Evolutionary conservation across 73 alveolate genomes (phyloP).

Genomic region (Symbiodinium natans): DNA sequence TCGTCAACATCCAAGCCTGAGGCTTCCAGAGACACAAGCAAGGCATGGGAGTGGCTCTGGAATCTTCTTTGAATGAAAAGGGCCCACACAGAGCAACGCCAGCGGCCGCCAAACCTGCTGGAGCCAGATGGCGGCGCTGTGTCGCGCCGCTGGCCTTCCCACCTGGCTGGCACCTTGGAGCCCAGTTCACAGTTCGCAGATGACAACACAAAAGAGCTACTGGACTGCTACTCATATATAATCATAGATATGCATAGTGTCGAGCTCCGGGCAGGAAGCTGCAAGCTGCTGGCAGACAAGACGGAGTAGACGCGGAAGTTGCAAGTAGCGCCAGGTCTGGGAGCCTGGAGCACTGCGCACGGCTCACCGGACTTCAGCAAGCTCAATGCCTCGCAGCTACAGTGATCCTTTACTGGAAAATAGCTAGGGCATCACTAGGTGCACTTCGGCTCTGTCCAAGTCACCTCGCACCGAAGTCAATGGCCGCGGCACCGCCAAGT

Average conservation of each 20-base stretch:
- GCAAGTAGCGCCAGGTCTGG: conserved; percentile 47
- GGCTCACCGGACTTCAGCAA: background rate
- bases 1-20: background rate
- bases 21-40: no score
- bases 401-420: no score
- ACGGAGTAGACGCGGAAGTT: conserved; percentile 76
- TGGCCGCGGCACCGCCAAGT: background rate
- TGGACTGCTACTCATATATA: background rate
- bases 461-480: background rate
- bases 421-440: no score
- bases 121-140: conserved; percentile 60
- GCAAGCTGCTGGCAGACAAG: conserved; percentile 72
- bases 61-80: no score
- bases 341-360: background rate
- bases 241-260: no score
- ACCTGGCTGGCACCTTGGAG: background rate
- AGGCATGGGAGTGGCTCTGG: no score
- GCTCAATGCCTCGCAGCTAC: no score
- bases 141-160: background rate
- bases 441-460: no score
- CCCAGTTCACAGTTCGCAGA: no score
- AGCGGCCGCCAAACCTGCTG: conserved; percentile 58
- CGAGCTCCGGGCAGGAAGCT: conserved; percentile 24
- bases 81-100: conserved; percentile 48
- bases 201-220: background rate